These are phyloP conservation scores for Diplocarpon rosae DNA, from an alignment of 2,329 filamentous ascomycete species.

Conservation along the genomic window DNA sequence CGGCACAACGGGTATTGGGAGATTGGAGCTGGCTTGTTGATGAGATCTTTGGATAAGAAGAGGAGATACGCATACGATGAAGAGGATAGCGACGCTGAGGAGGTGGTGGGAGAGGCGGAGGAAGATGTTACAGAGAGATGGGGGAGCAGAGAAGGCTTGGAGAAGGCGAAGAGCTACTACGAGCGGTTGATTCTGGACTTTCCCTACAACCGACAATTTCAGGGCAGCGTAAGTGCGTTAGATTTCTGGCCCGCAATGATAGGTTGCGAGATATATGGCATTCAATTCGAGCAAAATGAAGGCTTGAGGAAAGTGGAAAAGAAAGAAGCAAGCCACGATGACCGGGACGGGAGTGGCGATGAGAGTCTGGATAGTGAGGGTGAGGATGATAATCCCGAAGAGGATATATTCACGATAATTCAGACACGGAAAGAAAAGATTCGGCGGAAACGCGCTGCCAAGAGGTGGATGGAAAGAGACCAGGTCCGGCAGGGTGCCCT, in stretches of 20 bases:
- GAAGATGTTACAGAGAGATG: slow-evolving; percentile 13
- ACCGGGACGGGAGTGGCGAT: slow-evolving; percentile 12
- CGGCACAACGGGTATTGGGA: slow-evolving; percentile 65
- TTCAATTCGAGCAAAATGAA: slow-evolving; percentile 47
- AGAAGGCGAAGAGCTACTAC: slow-evolving; percentile 57
- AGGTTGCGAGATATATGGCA: slow-evolving; percentile 68
- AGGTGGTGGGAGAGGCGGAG: not conserved
- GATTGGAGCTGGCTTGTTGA: slow-evolving; percentile 72
- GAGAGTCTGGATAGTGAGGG: slow-evolving; percentile 12
- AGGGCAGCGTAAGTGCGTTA: slow-evolving; percentile 51
- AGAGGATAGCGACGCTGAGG: slow-evolving; percentile 5
- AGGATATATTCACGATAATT: slow-evolving; percentile 15
- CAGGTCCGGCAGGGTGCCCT: slow-evolving; percentile 19
- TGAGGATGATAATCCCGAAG: slow-evolving; percentile 12
- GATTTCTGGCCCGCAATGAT: slow-evolving; percentile 78
- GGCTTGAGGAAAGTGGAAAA: slow-evolving; percentile 31
- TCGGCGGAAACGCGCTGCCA: slow-evolving; percentile 13
- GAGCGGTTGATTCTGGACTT: slow-evolving; percentile 68
- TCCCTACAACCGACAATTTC: slow-evolving; percentile 50
- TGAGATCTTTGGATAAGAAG: slow-evolving; percentile 36
- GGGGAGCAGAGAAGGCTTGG: slow-evolving; percentile 40
- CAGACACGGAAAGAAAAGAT: slow-evolving; percentile 12
- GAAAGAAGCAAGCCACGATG: slow-evolving; percentile 24
- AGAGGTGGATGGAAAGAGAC: slow-evolving; percentile 23
- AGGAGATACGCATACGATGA: slow-evolving; percentile 2